phyloP scores from a whole-genome alignment of 768 basidiomycete species.

The Neoboletus magnificus region DNA sequence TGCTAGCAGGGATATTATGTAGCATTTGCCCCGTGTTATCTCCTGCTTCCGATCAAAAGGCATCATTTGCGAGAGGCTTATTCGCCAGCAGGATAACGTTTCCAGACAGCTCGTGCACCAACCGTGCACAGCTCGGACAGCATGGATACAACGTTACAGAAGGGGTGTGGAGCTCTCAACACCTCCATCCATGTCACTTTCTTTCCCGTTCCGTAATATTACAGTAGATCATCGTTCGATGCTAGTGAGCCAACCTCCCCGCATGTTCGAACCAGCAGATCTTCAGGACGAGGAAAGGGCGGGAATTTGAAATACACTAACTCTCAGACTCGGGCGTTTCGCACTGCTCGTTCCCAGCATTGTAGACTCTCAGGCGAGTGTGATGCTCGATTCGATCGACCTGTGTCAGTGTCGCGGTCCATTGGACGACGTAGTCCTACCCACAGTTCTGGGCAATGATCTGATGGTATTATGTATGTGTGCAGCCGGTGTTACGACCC shows the following conservation, averaged over 20 bases:
- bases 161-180: conserved; percentile 15
- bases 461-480: conserved; percentile 17
- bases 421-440: neutral
- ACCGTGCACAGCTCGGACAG: conserved; percentile 6
- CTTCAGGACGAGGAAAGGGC: conserved; percentile 4
- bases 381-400: neutral
- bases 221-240: conserved; percentile 12
- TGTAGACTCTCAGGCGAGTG: neutral
- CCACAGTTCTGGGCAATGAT: neutral
- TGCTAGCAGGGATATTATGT: conserved; percentile 33
- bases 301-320: conserved; percentile 34
- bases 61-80: conserved; percentile 8
- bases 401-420: neutral
- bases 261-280: conserved; percentile 17
- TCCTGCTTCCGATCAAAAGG: conserved; percentile 27
- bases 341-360: neutral
- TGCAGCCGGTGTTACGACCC: conserved; percentile 18
- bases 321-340: conserved; percentile 6
- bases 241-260: conserved; percentile 1
- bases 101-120: conserved; percentile 14
- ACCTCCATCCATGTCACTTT: conserved; percentile 1
- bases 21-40: conserved; percentile 15
- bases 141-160: conserved; percentile 27
- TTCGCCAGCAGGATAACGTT: conserved; percentile 20
- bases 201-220: neutral